Base-by-base conservation (phyloP, 2,329 filamentous ascomycete species). In the Golovinomyces cichoracearum region DNA sequence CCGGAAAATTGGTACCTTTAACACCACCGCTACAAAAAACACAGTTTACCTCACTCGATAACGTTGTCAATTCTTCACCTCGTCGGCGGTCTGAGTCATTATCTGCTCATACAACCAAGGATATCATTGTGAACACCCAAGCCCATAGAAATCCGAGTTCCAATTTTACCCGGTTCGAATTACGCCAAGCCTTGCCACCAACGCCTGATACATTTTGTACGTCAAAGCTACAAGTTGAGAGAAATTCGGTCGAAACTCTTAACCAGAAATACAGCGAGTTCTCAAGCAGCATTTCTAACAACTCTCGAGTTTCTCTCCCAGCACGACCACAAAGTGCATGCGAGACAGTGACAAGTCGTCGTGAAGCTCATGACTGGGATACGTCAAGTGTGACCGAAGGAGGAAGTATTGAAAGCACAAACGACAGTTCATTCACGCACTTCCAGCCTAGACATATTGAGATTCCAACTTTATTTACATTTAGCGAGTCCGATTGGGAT, bases 161-260 rank as follows among this genome's bases (percentile, higher is more conserved):
- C 7, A 21, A 33, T 4, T 46, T 19, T 12, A 46, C 22, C 21
- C 17, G 66, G 64, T 61, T 63, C 55, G 51, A 66, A 47, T 49
- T 50, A 19, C 53, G 55, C 19, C 55, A 57, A 12, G 48, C 49
- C 5, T 52, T 62, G 13, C 61, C 61, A 48, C 61, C 61, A 4
- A 62, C 61, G 2, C 61, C 61, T n/a, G 61, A 62, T 48, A 62
- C 61, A 1, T 54, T 61, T 48, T 55, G 57, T 48, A 61, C 58
- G 4, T 57, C 52, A 35, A 62, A 58, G 1, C 51, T 62, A 29
- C 64, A 66, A 17, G 27, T 10, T 5, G 64, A 65, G 13, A 65
- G 72, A 52, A 66, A 64, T 45, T 73, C 71, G 0, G 65, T 67
- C 48, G 71, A 74, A 40, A 67, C 66, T 0, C 57, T 71, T 15